Conservation (phyloP, 768 basidiomycete species). For the Auricularia cornea region DNA sequence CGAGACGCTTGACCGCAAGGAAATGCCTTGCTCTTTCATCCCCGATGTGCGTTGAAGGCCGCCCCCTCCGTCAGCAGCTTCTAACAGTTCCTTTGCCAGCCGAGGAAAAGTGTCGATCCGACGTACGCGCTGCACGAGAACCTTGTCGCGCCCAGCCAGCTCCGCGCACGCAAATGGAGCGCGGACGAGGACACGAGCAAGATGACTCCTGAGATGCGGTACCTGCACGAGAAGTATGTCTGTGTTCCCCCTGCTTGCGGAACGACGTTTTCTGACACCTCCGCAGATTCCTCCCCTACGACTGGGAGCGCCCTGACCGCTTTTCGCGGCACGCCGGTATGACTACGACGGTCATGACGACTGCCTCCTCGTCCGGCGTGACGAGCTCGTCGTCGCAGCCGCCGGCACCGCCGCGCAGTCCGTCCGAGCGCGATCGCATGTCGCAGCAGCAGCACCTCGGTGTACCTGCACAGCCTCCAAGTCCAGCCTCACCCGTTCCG, state of each 20-base stretch:
- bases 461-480: too few relatives aligned
- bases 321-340: not conserved
- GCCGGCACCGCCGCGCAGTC: too few relatives aligned
- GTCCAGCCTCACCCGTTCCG: not conserved
- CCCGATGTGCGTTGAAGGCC: constrained; percentile 25
- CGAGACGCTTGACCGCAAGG: constrained; percentile 29
- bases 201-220: constrained; percentile 31
- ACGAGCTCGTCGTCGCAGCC: too few relatives aligned
- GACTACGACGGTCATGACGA: not conserved
- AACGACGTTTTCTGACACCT: not conserved
- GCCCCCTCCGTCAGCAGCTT: not conserved
- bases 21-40: constrained; percentile 30
- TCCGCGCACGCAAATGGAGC: constrained; percentile 38
- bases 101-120: constrained; percentile 23
- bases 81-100: constrained; percentile 8
- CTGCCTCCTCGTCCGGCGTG: not conserved
- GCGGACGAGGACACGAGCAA: constrained; percentile 30
- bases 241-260: not conserved
- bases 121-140: constrained; percentile 39
- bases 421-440: too few relatives aligned
- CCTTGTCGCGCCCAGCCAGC: constrained; percentile 35
- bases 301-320: not conserved
- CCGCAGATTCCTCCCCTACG: not conserved
- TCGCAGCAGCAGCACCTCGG: too few relatives aligned
- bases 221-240: constrained; percentile 35